Evolutionary conservation across 2,329 filamentous ascomycete genomes (phyloP).

Genomic region (Fusarium euwallaceae): DNA sequence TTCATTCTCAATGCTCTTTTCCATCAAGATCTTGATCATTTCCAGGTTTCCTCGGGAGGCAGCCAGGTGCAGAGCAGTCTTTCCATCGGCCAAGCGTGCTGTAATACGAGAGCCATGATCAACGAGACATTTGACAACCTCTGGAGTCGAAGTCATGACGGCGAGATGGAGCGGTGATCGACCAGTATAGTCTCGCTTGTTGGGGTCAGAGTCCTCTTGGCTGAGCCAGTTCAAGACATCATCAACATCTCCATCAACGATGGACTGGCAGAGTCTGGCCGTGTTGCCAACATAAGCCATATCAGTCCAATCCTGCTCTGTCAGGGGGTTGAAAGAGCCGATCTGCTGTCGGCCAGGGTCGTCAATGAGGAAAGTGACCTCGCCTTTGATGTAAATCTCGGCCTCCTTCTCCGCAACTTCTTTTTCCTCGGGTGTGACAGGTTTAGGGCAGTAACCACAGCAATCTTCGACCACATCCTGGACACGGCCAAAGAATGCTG

Average conservation of each 20-base stretch:
- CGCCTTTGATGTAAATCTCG: conserved; percentile 82
- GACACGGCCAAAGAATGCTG: conserved; percentile 84
- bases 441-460: conserved; percentile 81
- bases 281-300: conserved; percentile 92
- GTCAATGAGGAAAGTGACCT: conserved; percentile 81
- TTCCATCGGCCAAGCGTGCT: conserved; percentile 81
- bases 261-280: conserved; percentile 81
- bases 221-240: conserved; percentile 77
- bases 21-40: conserved; percentile 79
- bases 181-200: conserved; percentile 82
- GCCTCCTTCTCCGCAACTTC: conserved; percentile 78
- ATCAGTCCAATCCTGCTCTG: conserved; percentile 87
- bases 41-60: conserved; percentile 76
- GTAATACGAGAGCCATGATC: conserved; percentile 80
- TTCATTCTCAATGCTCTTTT: conserved; percentile 81
- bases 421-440: conserved; percentile 77
- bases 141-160: conserved; percentile 74
- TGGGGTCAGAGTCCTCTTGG: conserved; percentile 77
- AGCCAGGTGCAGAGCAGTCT: conserved; percentile 86
- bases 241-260: conserved; percentile 79
- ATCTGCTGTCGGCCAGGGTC: conserved; percentile 83
- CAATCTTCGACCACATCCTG: conserved; percentile 84
- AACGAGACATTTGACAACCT: conserved; percentile 79
- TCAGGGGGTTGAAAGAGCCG: conserved; percentile 82
- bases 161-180: conserved; percentile 85